Percentiles rank a stretch among this genome's conserved stretches.
phyloP scores from a whole-genome alignment of 2,329 filamentous ascomycete species.

The Kalmusia sp. region DNA sequence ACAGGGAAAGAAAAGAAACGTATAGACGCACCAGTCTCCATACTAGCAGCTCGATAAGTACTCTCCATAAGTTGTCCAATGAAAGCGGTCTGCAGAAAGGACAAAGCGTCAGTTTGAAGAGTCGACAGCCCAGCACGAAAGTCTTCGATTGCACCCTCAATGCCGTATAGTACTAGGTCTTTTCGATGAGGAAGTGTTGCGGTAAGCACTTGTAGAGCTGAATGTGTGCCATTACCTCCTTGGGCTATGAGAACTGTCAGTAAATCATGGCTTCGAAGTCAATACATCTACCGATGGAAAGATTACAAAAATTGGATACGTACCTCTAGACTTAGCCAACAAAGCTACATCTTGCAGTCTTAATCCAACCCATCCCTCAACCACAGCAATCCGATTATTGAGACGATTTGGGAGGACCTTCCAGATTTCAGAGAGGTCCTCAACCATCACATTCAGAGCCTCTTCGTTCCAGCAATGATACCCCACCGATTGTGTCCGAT shows the following conservation, averaged over 20 bases:
- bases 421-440: constrained; percentile 46
- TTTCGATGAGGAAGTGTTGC: constrained; percentile 37
- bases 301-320: neutral
- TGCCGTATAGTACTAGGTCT: constrained; percentile 29
- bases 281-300: too few species aligned
- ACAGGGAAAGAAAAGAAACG: too few species aligned
- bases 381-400: constrained; percentile 14
- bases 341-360: constrained; percentile 11
- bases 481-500: constrained; percentile 36
- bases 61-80: constrained; percentile 25
- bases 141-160: constrained; percentile 35
- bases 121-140: constrained; percentile 19
- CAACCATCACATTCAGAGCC: constrained; percentile 47
- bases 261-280: neutral
- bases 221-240: neutral
- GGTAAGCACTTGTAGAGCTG: constrained; percentile 26
- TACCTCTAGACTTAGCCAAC: neutral
- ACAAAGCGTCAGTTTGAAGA: constrained; percentile 21
- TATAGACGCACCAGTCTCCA: too few species aligned
- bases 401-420: constrained; percentile 22
- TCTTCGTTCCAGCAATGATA: constrained; percentile 56
- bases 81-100: constrained; percentile 21
- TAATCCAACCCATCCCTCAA: constrained; percentile 15
- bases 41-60: constrained; percentile 25
- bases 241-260: neutral